Evolutionary conservation across 345 rosid species (phyloP).

Genomic region (Zanthoxylum bungeanum): DNA sequence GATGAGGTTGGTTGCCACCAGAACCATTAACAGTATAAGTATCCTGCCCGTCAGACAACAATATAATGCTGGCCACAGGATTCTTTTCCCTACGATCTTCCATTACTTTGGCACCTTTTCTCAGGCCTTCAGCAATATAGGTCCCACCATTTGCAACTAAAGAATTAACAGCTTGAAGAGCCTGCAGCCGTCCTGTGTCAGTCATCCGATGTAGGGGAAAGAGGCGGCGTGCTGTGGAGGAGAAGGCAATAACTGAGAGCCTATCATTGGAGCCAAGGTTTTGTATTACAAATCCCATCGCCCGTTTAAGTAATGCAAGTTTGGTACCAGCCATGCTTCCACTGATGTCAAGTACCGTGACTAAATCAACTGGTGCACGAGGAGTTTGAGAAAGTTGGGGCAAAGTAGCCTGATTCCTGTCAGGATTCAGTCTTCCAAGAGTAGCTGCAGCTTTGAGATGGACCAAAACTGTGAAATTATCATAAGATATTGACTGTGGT

Average conservation of each 20-base stretch:
- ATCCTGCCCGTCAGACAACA: slow-evolving; percentile 92
- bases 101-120: slow-evolving; percentile 89
- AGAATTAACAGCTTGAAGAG: slow-evolving; percentile 88
- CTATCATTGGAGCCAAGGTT: slow-evolving; percentile 85
- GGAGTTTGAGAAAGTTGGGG: slow-evolving; percentile 43
- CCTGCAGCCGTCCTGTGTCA: slow-evolving; percentile 67
- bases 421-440: slow-evolving; percentile 26
- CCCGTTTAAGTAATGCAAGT: slow-evolving; percentile 90
- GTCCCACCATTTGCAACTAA: slow-evolving; percentile 95
- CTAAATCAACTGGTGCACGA: slow-evolving; percentile 82
- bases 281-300: slow-evolving; percentile 98
- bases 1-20: slow-evolving; percentile 37
- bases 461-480: slow-evolving; percentile 66
- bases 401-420: slow-evolving; percentile 33
- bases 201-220: slow-evolving; percentile 82
- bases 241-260: slow-evolving; percentile 96
- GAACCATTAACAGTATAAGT: slow-evolving; percentile 57
- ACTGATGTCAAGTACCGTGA: slow-evolving; percentile 90
- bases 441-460: slow-evolving; percentile 73
- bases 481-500: slow-evolving; percentile 42
- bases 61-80: slow-evolving; percentile 81
- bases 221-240: slow-evolving; percentile 88
- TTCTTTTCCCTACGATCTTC: slow-evolving; percentile 79
- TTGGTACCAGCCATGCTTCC: slow-evolving; percentile 99
- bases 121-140: slow-evolving; percentile 93